Base-by-base conservation (phyloP, 305 asterid species). In the Fraxinus latifolia region DNA sequence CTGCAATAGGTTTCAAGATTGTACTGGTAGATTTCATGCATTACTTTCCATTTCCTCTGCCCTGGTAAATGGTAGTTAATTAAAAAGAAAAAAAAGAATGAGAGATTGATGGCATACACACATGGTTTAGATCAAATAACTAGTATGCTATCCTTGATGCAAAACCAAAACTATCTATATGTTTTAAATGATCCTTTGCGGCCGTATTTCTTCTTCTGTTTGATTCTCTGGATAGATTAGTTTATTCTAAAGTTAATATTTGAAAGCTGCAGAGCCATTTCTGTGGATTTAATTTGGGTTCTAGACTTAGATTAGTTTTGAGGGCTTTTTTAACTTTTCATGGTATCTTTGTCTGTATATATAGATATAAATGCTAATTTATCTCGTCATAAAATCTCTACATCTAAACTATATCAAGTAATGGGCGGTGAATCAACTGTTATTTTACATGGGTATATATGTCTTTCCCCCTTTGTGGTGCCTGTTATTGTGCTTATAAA, bases 401-500 rank as follows among this genome's bases (percentile, higher is more conserved):
- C 42, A 76, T 21, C 76, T 83, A 33, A 79, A 73, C 77, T 47
- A 34, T 85, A 72, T 9, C 50, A 21, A 62, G 33, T 53, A 5
- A 55, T 25, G 12, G 67, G 79, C 32, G n/a, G 80, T 23, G 55
- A 50, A 36, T 80, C 34, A 53, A 31, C 68, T 47, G 11, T 29
- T 21, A 23, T 55, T 53, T 42, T 83, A 75, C 31, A 68, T 58
- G 58, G 42, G 62, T 47, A 31, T 47, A 31, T 71, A 58, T 37
- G 55, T 14, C 29, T 37, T 80, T 1, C n/a, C 71, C 32, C 17
- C 11, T 25, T 15, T 53, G 21, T 29, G 42, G 27, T 77, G 17
- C 55, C 77, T 81, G 79, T 17, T 80, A 55, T 73, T 70, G 58
- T 82, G 79, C 78, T 80, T 34, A 81, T 71, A 21, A 23, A 55